Conservation (phyloP, 2,329 filamentous ascomycete genomes). For the Leptographium flavum region DNA sequence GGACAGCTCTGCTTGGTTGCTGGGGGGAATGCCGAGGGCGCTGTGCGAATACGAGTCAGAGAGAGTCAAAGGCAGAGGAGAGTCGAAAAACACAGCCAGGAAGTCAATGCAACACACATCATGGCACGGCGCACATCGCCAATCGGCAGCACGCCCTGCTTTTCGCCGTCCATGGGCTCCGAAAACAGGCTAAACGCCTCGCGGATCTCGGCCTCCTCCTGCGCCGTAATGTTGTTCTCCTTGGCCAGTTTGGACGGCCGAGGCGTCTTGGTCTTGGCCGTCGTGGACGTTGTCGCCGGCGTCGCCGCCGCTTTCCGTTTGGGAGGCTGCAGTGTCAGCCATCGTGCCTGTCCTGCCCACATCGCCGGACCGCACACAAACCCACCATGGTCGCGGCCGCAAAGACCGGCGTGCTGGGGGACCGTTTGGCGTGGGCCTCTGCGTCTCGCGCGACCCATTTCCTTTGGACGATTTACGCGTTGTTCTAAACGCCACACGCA, state of each 20-base stretch:
- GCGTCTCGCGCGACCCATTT: no score
- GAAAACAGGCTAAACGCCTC: slow-evolving; percentile 81
- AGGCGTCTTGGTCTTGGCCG: slow-evolving; percentile 24
- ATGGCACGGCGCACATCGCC: slow-evolving; percentile 57
- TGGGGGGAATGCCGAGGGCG: slow-evolving; percentile 65
- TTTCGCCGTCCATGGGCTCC: slow-evolving; percentile 55
- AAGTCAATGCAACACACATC: slow-evolving; percentile 39
- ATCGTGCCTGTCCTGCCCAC: no score
- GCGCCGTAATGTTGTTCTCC: slow-evolving; percentile 71
- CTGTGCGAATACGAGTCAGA: slow-evolving; percentile 25
- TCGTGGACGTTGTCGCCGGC: slow-evolving; percentile 17
- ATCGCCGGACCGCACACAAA: neutral
- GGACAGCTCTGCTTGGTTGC: slow-evolving; percentile 48
- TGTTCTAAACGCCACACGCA: neutral
- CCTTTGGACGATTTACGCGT: no score
- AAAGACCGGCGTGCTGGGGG: no score
- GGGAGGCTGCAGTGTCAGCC: slow-evolving; percentile 26
- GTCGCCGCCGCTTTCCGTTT: slow-evolving; percentile 33
- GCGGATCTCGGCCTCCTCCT: slow-evolving; percentile 79
- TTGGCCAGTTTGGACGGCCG: slow-evolving; percentile 82
- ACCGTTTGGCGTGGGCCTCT: no score
- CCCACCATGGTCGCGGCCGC: neutral
- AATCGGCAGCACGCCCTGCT: slow-evolving; percentile 54
- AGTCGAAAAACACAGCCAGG: neutral
- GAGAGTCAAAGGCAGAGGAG: neutral